A percentile compares a stretch with the other conserved stretches of the same genome.
Conservation (phyloP, 176 grass and related monocot species). For the Oryza brachyantha region DNA sequence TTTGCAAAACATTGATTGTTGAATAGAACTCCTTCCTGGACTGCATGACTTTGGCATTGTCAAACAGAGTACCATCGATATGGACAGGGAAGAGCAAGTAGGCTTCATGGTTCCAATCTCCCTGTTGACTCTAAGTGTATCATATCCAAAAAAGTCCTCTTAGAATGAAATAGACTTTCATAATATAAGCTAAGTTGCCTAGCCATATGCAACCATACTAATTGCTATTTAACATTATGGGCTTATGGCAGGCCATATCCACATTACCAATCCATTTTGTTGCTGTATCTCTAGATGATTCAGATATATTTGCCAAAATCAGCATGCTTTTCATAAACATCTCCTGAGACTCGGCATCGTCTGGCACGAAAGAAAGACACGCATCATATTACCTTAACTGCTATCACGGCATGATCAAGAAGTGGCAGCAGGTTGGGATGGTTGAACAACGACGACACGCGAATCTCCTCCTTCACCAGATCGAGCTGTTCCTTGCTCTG, state of each 20-base stretch:
- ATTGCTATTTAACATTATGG: neutral
- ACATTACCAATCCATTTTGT: neutral
- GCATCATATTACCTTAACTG: conserved; percentile 59
- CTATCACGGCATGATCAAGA: conserved; percentile 79
- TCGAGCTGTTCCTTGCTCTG: conserved; percentile 88
- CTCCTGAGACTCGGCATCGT: neutral
- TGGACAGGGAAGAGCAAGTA: conserved; percentile 90
- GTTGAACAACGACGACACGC: conserved; percentile 69
- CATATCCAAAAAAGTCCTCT: conserved; percentile 30
- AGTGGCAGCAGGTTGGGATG: conserved; percentile 88
- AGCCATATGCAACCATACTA: neutral
- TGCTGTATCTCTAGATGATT: neutral
- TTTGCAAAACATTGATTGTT: conserved; percentile 59
- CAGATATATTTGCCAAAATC: neutral
- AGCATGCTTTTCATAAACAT: neutral
- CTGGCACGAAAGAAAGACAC: neutral
- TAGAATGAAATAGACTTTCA: conserved; percentile 2
- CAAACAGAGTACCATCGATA: conserved; percentile 92
- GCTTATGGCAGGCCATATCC: neutral
- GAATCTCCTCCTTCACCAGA: conserved; percentile 94
- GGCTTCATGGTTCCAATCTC: conserved; percentile 85
- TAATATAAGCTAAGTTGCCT: neutral
- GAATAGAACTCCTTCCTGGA: conserved; percentile 80
- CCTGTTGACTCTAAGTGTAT: conserved; percentile 63
- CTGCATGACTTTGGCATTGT: conserved; percentile 68